Percentiles rank a stretch among this genome's conserved stretches.
Conservation (phyloP, 2,329 filamentous ascomycete species). For the Trichoderma atrobrunneum region DNA sequence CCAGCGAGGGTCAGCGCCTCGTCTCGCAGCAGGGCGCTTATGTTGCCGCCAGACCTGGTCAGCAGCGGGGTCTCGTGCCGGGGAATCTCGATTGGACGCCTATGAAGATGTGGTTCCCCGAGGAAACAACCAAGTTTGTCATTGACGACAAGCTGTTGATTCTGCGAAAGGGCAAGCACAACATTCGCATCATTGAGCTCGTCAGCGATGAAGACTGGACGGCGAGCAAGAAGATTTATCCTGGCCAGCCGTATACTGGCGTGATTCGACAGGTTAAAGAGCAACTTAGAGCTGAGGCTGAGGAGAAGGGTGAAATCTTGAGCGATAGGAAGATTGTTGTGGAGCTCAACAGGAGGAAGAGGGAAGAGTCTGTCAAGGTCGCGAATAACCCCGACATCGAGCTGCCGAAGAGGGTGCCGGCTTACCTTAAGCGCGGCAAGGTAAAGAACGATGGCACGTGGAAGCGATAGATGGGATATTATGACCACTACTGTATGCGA, state of each 20-base stretch:
- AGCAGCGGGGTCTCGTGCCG: constrained; percentile 42
- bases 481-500: background rate
- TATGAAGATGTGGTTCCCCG: constrained; percentile 57
- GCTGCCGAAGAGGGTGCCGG: constrained; percentile 29
- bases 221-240: constrained; percentile 48
- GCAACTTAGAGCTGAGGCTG: constrained; percentile 37
- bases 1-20: constrained; percentile 58
- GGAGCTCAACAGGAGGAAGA: constrained; percentile 29
- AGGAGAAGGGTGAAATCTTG: constrained; percentile 30
- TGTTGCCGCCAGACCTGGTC: constrained; percentile 52
- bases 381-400: constrained; percentile 43
- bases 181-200: constrained; percentile 59
- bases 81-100: constrained; percentile 59
- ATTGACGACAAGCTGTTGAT: constrained; percentile 59
- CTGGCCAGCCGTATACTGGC: constrained; percentile 52
- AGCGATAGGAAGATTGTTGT: constrained; percentile 29
- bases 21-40: constrained; percentile 57
- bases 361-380: constrained; percentile 29
- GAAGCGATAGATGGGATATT: background rate
- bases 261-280: constrained; percentile 43
- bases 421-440: constrained; percentile 25
- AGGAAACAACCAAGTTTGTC: constrained; percentile 58
- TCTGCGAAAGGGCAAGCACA: constrained; percentile 62
- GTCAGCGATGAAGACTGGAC: constrained; percentile 55
- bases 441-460: background rate